Conservation (phyloP, 768 basidiomycete species). For the Sistotremastrum suecicum region DNA sequence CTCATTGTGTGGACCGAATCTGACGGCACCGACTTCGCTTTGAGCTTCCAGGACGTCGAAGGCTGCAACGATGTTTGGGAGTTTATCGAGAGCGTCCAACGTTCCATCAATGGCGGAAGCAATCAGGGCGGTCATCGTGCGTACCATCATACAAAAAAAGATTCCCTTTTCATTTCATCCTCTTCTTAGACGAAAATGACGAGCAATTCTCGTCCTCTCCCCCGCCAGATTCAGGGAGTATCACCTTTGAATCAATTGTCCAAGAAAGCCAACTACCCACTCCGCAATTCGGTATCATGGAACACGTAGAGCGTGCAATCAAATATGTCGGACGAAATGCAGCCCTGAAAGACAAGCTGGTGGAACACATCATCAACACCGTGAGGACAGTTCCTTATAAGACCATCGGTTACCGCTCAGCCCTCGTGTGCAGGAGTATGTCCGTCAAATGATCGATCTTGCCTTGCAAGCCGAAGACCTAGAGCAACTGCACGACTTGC, state of each 20-base stretch:
- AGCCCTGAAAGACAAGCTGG: conserved; percentile 66
- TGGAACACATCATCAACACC: conserved; percentile 77
- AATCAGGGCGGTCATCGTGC: conserved; percentile 30
- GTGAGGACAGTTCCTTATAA: conserved; percentile 30
- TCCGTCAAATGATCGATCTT: conserved; percentile 74
- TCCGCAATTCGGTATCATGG: conserved; percentile 64
- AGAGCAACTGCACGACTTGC: conserved; percentile 81
- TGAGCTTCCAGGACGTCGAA: conserved; percentile 93
- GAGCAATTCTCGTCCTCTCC: conserved; percentile 42
- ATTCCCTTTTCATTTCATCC: conserved; percentile 11
- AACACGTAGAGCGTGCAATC: conserved; percentile 67
- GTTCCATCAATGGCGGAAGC: conserved; percentile 49
- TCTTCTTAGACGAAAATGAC: conserved; percentile 6
- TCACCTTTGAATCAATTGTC: conserved; percentile 50
- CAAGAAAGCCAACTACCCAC: conserved; percentile 61
- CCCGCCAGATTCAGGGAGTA: conserved; percentile 32
- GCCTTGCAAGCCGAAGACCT: conserved; percentile 84
- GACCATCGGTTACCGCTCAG: conserved; percentile 3
- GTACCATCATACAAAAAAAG: neutral
- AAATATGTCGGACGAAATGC: conserved; percentile 62
- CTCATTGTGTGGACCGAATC: conserved; percentile 99
- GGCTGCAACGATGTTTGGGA: conserved; percentile 97
- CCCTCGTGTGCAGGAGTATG: conserved; percentile 50
- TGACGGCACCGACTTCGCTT: conserved; percentile 84
- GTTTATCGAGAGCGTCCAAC: conserved; percentile 86